Percentiles rank a stretch among this genome's conserved stretches.
These are phyloP conservation scores for Nyssa sinensis DNA, from an alignment of 148 eudicot species.

Conservation along the genomic window DNA sequence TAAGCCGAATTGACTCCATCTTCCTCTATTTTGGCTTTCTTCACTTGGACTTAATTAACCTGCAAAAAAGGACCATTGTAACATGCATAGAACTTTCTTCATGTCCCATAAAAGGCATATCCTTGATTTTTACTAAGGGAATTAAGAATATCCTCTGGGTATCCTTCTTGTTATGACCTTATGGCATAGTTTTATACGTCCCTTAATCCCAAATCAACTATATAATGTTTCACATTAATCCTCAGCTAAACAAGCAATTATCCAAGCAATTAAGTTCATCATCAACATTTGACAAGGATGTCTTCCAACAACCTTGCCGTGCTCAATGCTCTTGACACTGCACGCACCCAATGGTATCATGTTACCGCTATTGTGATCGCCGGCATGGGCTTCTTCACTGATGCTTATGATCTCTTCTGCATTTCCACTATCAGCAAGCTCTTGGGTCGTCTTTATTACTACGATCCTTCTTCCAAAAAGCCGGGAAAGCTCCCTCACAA, in stretches of 20 bases:
- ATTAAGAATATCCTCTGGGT: not conserved
- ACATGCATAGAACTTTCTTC: too few relatives aligned
- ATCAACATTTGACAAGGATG: not conserved
- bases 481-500: slow-evolving; percentile 25
- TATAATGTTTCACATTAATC: not conserved
- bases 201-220: not conserved
- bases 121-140: too few relatives aligned
- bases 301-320: slow-evolving; percentile 20
- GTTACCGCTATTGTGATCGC: slow-evolving; percentile 29
- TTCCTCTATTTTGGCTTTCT: too few relatives aligned
- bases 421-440: slow-evolving; percentile 27
- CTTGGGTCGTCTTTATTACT: slow-evolving; percentile 29
- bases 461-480: not conserved
- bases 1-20: too few relatives aligned
- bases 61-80: too few relatives aligned
- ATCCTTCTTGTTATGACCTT: not conserved
- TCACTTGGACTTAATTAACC: too few relatives aligned
- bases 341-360: slow-evolving; percentile 31
- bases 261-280: too few relatives aligned
- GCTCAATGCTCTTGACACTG: slow-evolving; percentile 26
- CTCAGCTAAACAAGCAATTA: not conserved
- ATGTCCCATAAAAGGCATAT: too few relatives aligned
- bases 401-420: slow-evolving; percentile 29
- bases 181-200: not conserved
- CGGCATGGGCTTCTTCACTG: slow-evolving; percentile 38